Evolutionary conservation across 306 rosid species (phyloP), one percentile per base, ranked within the genome.

Genomic region (Mucuna pruriens): DNA sequence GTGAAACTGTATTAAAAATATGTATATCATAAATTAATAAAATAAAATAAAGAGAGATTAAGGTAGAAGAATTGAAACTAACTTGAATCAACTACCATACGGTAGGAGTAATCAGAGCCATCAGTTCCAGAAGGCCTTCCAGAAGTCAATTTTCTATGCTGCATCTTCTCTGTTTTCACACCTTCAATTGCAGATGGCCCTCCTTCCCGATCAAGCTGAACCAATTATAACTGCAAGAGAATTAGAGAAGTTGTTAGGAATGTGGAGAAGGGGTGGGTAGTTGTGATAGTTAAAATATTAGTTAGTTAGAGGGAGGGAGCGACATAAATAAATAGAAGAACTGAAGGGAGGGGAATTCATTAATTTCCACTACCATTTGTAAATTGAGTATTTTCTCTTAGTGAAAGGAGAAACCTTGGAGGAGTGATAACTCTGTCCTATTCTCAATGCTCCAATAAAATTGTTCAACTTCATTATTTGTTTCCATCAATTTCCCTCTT

Each of bases 51-150:
- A 39, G 0, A 9, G 0, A 7, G 29, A 49, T 7, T 13, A 44
- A 34, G 46, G 23, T 16, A 75, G 52, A 39, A 19, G 75, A 72
- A 72, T 9, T 45, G 80, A 34, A 78, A 58, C 95, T 88, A 86
- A 92, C 98, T 90, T 81, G 98, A 92, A 82, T 89, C 97, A 76
- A 95, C 97, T 1, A 95, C 97, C 97, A 94, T 92, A 48, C 97
- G 97, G 85, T 80, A 90, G 52, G 91, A 87, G 74, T 80, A 92
- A 86, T 92, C 98, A 1, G 92, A 91, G 75, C 97, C 98, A 69
- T 94, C 97, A 5, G 98, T 92, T 80, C 98, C 98, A 36, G 89
- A 86, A 57, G 97, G 94, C 87, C 97, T 70, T 69, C 75, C 75
- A 13, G 44, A 40, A 19, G 73, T 11, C 17, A 17, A 67, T 4